Conservation (phyloP, 495 filamentous ascomycete genomes). For the Xylaria curta region DNA sequence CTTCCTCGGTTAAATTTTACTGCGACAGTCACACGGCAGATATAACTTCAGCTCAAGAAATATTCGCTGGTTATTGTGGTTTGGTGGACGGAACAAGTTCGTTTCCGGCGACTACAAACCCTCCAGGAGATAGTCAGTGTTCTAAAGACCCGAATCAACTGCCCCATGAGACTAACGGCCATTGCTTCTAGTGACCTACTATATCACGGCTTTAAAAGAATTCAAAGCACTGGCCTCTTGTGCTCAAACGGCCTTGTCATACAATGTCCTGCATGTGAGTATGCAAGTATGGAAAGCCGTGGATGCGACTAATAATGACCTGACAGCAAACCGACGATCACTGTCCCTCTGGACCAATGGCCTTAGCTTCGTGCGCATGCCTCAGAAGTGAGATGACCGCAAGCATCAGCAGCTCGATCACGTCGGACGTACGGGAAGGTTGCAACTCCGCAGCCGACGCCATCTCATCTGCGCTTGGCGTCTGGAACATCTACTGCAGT, state of each 20-base stretch:
- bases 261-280: slow-evolving; percentile 48
- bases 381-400: slow-evolving; percentile 52
- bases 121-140: slow-evolving; percentile 52
- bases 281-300: neutral
- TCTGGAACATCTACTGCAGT: slow-evolving; percentile 56
- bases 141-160: neutral
- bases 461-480: slow-evolving; percentile 50
- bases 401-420: slow-evolving; percentile 44
- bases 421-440: slow-evolving; percentile 45
- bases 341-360: slow-evolving; percentile 51
- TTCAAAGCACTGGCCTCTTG: slow-evolving; percentile 52
- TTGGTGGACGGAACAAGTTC: slow-evolving; percentile 51
- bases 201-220: slow-evolving; percentile 55
- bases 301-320: slow-evolving; percentile 21
- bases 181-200: slow-evolving; percentile 51
- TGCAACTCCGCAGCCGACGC: slow-evolving; percentile 54
- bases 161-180: neutral
- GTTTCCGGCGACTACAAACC: slow-evolving; percentile 51
- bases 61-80: slow-evolving; percentile 57
- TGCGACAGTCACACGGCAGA: slow-evolving; percentile 51
- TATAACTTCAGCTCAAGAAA: slow-evolving; percentile 51
- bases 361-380: slow-evolving; percentile 57
- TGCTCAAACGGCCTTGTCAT: slow-evolving; percentile 49
- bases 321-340: slow-evolving; percentile 44
- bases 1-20: slow-evolving; percentile 45